Evolutionary conservation across 768 basidiomycete species (phyloP), one percentile per base, ranked within the genome.

Genomic region (Mycena pura): DNA sequence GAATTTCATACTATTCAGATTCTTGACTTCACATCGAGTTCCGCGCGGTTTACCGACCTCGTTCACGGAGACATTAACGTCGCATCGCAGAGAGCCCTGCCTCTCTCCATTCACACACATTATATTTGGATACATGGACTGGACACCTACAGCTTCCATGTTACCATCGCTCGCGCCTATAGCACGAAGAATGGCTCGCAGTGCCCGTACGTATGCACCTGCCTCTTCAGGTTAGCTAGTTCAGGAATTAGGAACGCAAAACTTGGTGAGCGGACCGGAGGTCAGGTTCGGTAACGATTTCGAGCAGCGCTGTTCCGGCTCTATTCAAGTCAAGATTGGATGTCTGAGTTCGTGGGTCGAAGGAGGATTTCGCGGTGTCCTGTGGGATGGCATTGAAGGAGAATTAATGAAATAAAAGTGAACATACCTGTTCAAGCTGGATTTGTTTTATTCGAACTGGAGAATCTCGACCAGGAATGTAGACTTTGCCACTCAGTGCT

Each of bases 21-120:
- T 99, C 76, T 99, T 99, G 68, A 99, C 87, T 75, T 99, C 96
- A 69, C 95, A 96, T 28, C 96, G 87, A 1, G 91, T 96, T 2
- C 95, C 89, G 1, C 77, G 87, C 4, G 84, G 74, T 6, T 83
- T 75, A 9, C 89, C 88, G 39, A 77, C 72, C 45, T 83, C 83
- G 68, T 93, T 91, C 6, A 98, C 86, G 6, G 96, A 98, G 5
- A 99, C 89, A 69, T 99, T 99, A 27, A 96, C 92, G 69, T 99
- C 97, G 63, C 95, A 96, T 38, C 97, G 83, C 29, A 99, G 80
- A 6, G 96, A 98, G 1, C 96, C 96, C 95, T 97, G 53, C 29
- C n/a, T n/a, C 31, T 10, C 22, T 21, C 56, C 28, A 57, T 36
- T 63, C 22, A 21, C 45, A 28, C 3, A 28, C 13, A 22, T n/a